phyloP scores from a whole-genome alignment of 1,284 basidiomycete genomes.

The Neonothopanus nambi region DNA sequence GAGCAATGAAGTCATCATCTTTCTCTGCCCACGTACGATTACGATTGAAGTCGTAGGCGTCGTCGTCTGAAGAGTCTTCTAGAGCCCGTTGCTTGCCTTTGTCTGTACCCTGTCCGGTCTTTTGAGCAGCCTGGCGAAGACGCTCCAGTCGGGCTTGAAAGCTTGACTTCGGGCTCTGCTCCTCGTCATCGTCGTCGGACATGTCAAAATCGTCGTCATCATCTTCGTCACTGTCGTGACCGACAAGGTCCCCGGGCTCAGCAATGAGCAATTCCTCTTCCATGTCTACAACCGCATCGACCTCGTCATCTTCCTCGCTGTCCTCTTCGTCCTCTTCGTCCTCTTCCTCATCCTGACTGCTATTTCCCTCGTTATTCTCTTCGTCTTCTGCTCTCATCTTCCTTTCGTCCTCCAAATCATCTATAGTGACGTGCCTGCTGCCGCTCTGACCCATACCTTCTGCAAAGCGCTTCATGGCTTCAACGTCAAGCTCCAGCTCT shows the following conservation, averaged over 20 bases:
- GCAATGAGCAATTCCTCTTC: slow-evolving; percentile 39
- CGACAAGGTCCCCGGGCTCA: slow-evolving; percentile 40
- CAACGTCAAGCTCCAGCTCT: slow-evolving; percentile 45
- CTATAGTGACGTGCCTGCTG: slow-evolving; percentile 56
- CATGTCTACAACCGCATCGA: slow-evolving; percentile 36
- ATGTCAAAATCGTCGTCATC: slow-evolving; percentile 37
- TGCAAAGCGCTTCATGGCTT: slow-evolving; percentile 57
- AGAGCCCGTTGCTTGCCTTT: slow-evolving; percentile 20
- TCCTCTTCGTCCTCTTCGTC: too few relatives aligned
- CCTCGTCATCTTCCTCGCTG: slow-evolving; percentile 36
- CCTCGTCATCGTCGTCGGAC: slow-evolving; percentile 37
- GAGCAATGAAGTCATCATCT: slow-evolving; percentile 65
- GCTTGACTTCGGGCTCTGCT: slow-evolving; percentile 44
- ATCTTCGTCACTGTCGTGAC: slow-evolving; percentile 34
- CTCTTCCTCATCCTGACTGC: slow-evolving; percentile 28
- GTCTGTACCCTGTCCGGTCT: slow-evolving; percentile 3
- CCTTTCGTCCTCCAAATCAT: slow-evolving; percentile 61
- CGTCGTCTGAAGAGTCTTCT: slow-evolving; percentile 38
- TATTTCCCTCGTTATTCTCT: slow-evolving; percentile 28
- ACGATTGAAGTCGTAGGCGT: slow-evolving; percentile 26
- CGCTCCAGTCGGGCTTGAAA: slow-evolving; percentile 59
- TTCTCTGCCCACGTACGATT: slow-evolving; percentile 59
- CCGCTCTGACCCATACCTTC: slow-evolving; percentile 50
- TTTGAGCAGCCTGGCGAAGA: slow-evolving; percentile 32
- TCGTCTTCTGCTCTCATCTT: slow-evolving; percentile 57